Percentiles rank a stretch among this genome's conserved stretches.
Evolutionary conservation across 768 basidiomycete species (phyloP).

Genomic region (Hygrocybe coccinea): DNA sequence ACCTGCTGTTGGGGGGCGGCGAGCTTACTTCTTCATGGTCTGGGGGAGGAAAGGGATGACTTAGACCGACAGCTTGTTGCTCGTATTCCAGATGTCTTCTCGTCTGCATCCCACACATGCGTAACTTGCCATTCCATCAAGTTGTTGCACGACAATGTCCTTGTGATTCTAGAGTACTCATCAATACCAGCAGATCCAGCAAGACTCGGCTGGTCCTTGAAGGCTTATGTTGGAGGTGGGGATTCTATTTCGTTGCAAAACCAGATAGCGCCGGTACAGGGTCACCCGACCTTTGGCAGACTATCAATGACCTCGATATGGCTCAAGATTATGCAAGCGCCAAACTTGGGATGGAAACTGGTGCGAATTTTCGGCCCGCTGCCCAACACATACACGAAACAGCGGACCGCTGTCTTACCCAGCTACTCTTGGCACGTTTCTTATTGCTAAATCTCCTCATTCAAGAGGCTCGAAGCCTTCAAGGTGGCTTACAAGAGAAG

Average conservation of each 20-base stretch:
- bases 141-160: not conserved
- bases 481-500: conserved; percentile 5
- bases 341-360: not conserved
- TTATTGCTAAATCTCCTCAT: conserved; percentile 1
- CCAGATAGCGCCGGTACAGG: conserved; percentile 21
- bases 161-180: conserved; percentile 5
- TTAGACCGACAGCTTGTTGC: conserved; percentile 1
- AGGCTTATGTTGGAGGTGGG: conserved; percentile 7
- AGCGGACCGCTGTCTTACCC: conserved; percentile 1
- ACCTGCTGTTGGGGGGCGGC: not conserved
- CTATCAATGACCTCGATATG: not conserved
- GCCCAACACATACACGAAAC: not conserved
- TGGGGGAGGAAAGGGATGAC: conserved; percentile 6
- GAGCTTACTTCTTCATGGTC: conserved; percentile 8
- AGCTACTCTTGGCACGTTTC: conserved; percentile 7
- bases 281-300: conserved; percentile 5
- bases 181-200: conserved; percentile 8
- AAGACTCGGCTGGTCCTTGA: conserved; percentile 10
- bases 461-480: conserved; percentile 2
- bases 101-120: conserved; percentile 6
- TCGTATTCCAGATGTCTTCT: conserved; percentile 1
- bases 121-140: not conserved
- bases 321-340: not conserved
- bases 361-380: not conserved
- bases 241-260: conserved; percentile 7